These are phyloP conservation scores for Mikania micrantha DNA, from an alignment of 129 eudicot species.

Conservation along the genomic window DNA sequence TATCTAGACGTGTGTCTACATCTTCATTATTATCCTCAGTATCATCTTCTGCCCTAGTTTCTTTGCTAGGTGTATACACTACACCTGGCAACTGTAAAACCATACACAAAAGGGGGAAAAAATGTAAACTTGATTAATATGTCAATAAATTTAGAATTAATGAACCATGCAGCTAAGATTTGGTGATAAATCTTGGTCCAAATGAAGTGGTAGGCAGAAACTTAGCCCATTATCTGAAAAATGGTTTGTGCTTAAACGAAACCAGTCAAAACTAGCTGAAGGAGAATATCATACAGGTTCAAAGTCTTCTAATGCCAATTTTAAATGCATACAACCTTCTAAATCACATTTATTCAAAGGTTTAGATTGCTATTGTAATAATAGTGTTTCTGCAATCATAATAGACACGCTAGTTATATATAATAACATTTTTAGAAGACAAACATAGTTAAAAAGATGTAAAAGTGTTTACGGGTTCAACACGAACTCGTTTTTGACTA, in stretches of 20 bases:
- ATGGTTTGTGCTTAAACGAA: not conserved
- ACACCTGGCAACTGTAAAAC: conserved; percentile 43
- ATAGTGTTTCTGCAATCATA: not conserved
- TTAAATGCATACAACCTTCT: not conserved
- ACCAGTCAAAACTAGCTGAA: not conserved
- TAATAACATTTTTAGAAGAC: not conserved
- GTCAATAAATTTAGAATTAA: not conserved
- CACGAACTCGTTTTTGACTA: not conserved
- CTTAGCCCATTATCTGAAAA: not conserved
- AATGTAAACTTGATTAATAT: not conserved
- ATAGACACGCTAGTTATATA: not conserved
- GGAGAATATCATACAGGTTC: not conserved
- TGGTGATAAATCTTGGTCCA: too few relatives aligned
- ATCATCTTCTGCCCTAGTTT: conserved; percentile 41
- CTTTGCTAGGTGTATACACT: conserved; percentile 43
- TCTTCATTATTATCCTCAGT: conserved; percentile 36
- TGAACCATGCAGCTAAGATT: not conserved
- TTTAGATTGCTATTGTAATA: not conserved
- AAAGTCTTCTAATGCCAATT: not conserved
- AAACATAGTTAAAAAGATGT: not conserved
- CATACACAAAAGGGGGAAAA: not conserved
- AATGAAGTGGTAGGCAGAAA: not conserved
- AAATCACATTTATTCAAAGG: not conserved
- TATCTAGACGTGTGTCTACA: conserved; percentile 40
- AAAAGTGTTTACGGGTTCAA: not conserved